Percentiles rank a stretch among this genome's conserved stretches.
Evolutionary conservation across 2,329 filamentous ascomycete species (phyloP).

Genomic region (Calonectria honghensis): DNA sequence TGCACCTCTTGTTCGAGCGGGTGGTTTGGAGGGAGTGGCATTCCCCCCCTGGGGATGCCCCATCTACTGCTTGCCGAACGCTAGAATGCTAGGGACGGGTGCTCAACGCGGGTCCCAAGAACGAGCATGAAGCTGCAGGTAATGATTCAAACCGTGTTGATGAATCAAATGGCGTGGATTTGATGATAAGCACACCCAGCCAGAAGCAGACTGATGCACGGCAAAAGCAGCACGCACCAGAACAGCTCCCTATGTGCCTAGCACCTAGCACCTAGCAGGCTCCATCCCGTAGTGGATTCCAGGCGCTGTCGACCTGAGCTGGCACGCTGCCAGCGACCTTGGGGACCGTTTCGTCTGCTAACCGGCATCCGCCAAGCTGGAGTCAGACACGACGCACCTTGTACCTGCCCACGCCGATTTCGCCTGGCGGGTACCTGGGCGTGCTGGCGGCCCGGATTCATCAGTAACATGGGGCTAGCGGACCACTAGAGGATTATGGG

Average conservation of each 20-base stretch:
- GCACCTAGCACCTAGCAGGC: not conserved
- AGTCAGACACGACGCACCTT: conserved; percentile 38
- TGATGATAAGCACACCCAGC: conserved; percentile 18
- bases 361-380: conserved; percentile 44
- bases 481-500: conserved; percentile 49
- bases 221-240: not conserved
- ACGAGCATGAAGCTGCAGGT: conserved; percentile 20
- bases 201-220: not conserved
- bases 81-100: not conserved
- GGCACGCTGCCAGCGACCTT: conserved; percentile 34
- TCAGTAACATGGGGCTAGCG: conserved; percentile 54
- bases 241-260: not conserved
- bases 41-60: not conserved
- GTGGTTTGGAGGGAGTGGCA: conserved; percentile 4
- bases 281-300: conserved; percentile 26
- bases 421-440: conserved; percentile 49
- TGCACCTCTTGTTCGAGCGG: conserved; percentile 9
- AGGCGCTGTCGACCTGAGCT: conserved; percentile 27
- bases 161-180: conserved; percentile 24
- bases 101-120: not conserved
- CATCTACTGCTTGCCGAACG: not conserved
- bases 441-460: conserved; percentile 37
- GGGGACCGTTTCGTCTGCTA: conserved; percentile 44
- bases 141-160: conserved; percentile 27
- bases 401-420: conserved; percentile 48